These are phyloP conservation scores for Podila epigama DNA, from an alignment of 192 early-diverging fungal species.

Conservation along the genomic window DNA sequence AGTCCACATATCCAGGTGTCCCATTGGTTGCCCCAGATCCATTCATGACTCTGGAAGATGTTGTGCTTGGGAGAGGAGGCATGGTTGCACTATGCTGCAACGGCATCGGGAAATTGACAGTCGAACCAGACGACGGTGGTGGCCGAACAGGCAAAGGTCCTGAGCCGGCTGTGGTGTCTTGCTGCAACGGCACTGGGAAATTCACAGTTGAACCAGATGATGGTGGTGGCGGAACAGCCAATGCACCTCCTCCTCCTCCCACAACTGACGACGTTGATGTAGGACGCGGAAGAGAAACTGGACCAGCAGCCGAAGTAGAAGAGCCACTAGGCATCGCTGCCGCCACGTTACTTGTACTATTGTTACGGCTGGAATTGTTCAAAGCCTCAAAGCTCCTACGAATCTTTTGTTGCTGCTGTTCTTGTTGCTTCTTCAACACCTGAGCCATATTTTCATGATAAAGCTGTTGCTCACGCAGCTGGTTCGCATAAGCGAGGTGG, in stretches of 20 bases:
- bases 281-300: no score
- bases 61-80: background rate
- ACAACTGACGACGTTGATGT: background rate
- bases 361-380: slow-evolving; percentile 14
- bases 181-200: slow-evolving; percentile 10
- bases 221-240: background rate
- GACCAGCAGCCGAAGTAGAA: no score
- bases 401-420: slow-evolving; percentile 18
- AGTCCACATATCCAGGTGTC: no score
- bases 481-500: slow-evolving; percentile 40
- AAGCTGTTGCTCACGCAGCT: slow-evolving; percentile 36
- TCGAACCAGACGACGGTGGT: slow-evolving; percentile 31
- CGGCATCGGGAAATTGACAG: slow-evolving; percentile 19
- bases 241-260: background rate
- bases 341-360: background rate
- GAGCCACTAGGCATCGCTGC: no score
- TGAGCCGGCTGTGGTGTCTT: no score
- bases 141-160: background rate
- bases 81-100: slow-evolving; percentile 6
- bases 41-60: no score
- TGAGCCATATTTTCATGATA: slow-evolving; percentile 48
- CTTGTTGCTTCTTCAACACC: slow-evolving; percentile 26
- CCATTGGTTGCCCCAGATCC: no score
- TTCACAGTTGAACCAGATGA: slow-evolving; percentile 37
- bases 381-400: background rate